A percentile compares a stretch with the other conserved stretches of the same genome.
phyloP scores from a whole-genome alignment of 2,329 filamentous ascomycete species.

The Scedosporium dehoogii region DNA sequence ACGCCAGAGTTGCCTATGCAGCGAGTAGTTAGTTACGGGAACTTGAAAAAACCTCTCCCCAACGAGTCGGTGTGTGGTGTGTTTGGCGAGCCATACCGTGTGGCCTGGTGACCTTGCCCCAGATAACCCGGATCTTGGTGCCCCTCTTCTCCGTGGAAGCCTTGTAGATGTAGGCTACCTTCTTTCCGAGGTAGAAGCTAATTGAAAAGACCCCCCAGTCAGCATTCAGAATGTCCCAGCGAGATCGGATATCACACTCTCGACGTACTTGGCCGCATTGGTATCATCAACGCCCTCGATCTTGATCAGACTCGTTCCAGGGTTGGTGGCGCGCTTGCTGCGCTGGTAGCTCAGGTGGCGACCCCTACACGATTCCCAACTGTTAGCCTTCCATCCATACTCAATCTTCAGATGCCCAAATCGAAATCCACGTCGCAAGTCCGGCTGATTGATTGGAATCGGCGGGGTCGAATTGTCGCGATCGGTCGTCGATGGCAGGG shows the following conservation, averaged over 20 bases:
- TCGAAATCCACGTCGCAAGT: slow-evolving; percentile 6
- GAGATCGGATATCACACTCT: background rate
- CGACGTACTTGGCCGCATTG: slow-evolving; percentile 71
- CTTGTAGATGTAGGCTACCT: slow-evolving; percentile 97
- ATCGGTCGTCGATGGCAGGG: too few relatives aligned
- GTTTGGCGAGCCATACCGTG: slow-evolving; percentile 54
- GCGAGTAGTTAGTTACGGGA: background rate
- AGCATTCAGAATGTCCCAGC: background rate
- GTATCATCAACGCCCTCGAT: slow-evolving; percentile 95
- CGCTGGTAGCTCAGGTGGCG: slow-evolving; percentile 98
- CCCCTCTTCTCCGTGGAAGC: slow-evolving; percentile 89
- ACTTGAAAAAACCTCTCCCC: background rate
- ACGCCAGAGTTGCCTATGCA: slow-evolving; percentile 84
- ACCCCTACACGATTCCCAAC: slow-evolving; percentile 49
- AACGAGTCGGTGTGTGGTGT: background rate
- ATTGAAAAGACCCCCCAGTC: slow-evolving; percentile 5
- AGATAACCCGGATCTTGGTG: slow-evolving; percentile 98
- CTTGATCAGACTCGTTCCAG: slow-evolving; percentile 90
- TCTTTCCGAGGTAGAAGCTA: slow-evolving; percentile 97
- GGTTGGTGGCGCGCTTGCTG: slow-evolving; percentile 83
- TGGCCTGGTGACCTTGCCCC: slow-evolving; percentile 94
- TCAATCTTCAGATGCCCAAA: slow-evolving; percentile 4
- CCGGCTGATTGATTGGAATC: background rate
- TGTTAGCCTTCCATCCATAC: slow-evolving; percentile 10
- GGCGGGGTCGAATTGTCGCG: slow-evolving; percentile 1